Evolutionary conservation across 176 grass and related monocot genomes (phyloP).

Genomic region (Neostapfia colusana): DNA sequence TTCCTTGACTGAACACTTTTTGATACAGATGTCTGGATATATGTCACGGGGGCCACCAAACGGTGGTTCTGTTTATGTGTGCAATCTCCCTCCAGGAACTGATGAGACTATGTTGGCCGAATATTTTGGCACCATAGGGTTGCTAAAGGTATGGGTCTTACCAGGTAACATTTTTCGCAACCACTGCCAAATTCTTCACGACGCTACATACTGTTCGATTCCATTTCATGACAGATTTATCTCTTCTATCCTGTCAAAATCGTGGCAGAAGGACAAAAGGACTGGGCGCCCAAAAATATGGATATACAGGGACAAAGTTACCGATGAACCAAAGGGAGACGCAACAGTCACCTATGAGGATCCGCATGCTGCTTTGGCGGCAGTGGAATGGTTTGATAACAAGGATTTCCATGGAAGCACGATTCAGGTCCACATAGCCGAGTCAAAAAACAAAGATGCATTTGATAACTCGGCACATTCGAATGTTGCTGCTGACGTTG

Average conservation of each 20-base stretch:
- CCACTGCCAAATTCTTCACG: constrained; percentile 25
- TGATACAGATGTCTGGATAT: constrained; percentile 55
- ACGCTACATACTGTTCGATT: not conserved
- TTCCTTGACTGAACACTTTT: not conserved
- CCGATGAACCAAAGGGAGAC: constrained; percentile 93
- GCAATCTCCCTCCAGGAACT: constrained; percentile 86
- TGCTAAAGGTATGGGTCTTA: constrained; percentile 93
- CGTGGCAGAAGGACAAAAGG: constrained; percentile 90
- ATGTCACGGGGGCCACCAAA: constrained; percentile 54
- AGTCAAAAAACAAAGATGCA: constrained; percentile 75
- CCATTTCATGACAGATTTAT: not conserved
- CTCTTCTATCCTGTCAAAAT: constrained; percentile 17
- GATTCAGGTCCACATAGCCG: constrained; percentile 87
- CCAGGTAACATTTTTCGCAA: constrained; percentile 67
- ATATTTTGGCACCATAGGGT: constrained; percentile 97
- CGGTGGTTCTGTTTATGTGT: constrained; percentile 84
- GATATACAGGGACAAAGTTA: constrained; percentile 89
- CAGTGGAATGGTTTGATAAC: constrained; percentile 96
- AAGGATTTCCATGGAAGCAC: constrained; percentile 85
- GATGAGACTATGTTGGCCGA: constrained; percentile 94
- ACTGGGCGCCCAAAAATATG: constrained; percentile 89
- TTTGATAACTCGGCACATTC: constrained; percentile 38
- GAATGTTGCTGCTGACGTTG: constrained; percentile 29
- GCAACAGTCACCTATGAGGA: constrained; percentile 94
- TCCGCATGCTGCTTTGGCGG: constrained; percentile 87